Evolutionary conservation across 768 basidiomycete genomes (phyloP), one percentile per base, ranked within the genome.

Genomic region (Kwoniella shandongensis): DNA sequence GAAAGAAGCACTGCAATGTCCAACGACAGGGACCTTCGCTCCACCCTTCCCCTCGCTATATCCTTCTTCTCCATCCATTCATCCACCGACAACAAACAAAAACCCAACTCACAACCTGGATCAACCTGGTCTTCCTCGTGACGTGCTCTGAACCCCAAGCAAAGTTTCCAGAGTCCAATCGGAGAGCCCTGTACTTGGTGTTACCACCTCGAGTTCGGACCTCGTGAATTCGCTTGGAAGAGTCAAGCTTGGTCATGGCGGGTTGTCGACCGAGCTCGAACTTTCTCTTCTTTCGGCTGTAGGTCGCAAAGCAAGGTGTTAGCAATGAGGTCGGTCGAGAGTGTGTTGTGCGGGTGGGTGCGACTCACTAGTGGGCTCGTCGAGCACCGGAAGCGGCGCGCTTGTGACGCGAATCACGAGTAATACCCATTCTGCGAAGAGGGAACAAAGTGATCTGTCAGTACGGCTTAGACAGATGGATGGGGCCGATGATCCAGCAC

Each of bases 201-300:
- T 92, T 97, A 57, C 96, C 96, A 63, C 96, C 96, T 74, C 96
- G 89, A 36, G 88, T 87, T 74, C 96, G 89, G 63, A 99, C 92
- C 53, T 85, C 84, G 81, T 98, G 96, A 72, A 99, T 81, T 60
- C 96, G 89, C 83, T 98, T 98, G 53, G 87, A 75, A 48, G 96
- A 93, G 66, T 73, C 71, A 65, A 99, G 86, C 83, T 90, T 97
- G 77, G 96, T 99, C 84, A 81, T 91, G 68, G 96, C 96, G 57
- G 96, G 82, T 78, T 98, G 96, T 77, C 96, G 91, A 77, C 94
- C 96, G 74, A 97, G 86, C 84, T 99, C 96, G 81, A 98, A 98
- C 83, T 98, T 97, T 87, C 96, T 87, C 90, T 98, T 99, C 85
- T 99, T 99, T 84, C 94, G 91, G 82, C 67, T 68, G 39, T n/a